Conservation (phyloP, 2,329 filamentous ascomycete genomes). For the Penicillium nordicum region DNA sequence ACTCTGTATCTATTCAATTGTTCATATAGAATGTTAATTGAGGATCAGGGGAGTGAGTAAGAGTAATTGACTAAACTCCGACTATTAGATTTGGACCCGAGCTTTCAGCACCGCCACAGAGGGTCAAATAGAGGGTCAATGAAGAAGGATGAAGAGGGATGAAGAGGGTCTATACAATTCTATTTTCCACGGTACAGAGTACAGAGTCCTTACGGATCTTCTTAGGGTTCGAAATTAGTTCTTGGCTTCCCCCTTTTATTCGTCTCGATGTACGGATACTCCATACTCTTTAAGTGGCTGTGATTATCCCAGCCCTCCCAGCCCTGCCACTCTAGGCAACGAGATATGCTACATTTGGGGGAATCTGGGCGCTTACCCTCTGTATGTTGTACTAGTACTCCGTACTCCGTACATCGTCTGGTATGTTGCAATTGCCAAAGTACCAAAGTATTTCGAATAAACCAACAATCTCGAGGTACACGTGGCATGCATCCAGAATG, state of each 20-base stretch:
- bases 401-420: too few relatives aligned
- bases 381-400: too few relatives aligned
- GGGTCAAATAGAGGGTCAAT: neutral
- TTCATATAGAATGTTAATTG: neutral
- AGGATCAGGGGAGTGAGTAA: neutral
- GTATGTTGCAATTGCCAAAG: too few relatives aligned
- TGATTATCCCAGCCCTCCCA: too few relatives aligned
- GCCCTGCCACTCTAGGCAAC: too few relatives aligned
- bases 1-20: neutral
- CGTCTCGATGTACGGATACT: too few relatives aligned
- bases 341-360: too few relatives aligned
- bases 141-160: neutral
- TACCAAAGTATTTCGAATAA: too few relatives aligned
- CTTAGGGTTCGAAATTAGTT: neutral
- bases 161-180: neutral
- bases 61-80: neutral
- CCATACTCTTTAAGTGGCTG: too few relatives aligned
- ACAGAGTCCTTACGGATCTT: neutral
- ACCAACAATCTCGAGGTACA: neutral
- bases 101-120: slow-evolving; percentile 7
- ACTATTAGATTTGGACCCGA: slow-evolving; percentile 5
- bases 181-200: neutral
- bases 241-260: neutral
- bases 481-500: slow-evolving; percentile 3
- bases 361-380: too few relatives aligned